phyloP scores from a whole-genome alignment of 306 rosid species.

The Vigna unguiculata region DNA sequence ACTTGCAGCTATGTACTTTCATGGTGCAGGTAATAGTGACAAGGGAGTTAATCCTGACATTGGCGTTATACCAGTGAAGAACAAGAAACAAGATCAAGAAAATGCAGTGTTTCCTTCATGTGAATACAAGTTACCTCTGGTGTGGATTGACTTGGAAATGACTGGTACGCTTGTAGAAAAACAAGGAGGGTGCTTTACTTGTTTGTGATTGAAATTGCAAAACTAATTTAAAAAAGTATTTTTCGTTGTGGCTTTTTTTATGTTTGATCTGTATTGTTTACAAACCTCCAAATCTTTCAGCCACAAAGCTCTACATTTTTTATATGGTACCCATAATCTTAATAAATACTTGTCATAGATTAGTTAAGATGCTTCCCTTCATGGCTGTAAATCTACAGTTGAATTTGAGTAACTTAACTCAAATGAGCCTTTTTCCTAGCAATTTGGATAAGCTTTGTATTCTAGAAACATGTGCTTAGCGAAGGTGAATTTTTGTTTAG shows the following conservation, averaged over 20 bases:
- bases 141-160: conserved; percentile 99
- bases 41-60: conserved; percentile 52
- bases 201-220: neutral
- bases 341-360: conserved; percentile 9
- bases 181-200: neutral
- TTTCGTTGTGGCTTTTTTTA: neutral
- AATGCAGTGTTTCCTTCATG: conserved; percentile 39
- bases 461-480: neutral
- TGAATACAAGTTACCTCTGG: conserved; percentile 80
- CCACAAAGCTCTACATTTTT: conserved; percentile 11
- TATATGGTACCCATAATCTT: neutral
- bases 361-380: conserved; percentile 18
- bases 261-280: conserved; percentile 1
- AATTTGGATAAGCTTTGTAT: conserved; percentile 14
- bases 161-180: conserved; percentile 65
- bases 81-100: conserved; percentile 46
- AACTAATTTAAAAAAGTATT: neutral
- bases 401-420: conserved; percentile 17
- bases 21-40: conserved; percentile 60
- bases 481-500: neutral
- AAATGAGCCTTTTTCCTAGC: conserved; percentile 18
- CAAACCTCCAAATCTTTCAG: conserved; percentile 3
- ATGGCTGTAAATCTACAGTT: conserved; percentile 30
- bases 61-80: conserved; percentile 20
- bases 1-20: conserved; percentile 34